Evolutionary conservation across 1,284 basidiomycete species (phyloP).

Genomic region (Sporisorium iseilematis-ciliati): DNA sequence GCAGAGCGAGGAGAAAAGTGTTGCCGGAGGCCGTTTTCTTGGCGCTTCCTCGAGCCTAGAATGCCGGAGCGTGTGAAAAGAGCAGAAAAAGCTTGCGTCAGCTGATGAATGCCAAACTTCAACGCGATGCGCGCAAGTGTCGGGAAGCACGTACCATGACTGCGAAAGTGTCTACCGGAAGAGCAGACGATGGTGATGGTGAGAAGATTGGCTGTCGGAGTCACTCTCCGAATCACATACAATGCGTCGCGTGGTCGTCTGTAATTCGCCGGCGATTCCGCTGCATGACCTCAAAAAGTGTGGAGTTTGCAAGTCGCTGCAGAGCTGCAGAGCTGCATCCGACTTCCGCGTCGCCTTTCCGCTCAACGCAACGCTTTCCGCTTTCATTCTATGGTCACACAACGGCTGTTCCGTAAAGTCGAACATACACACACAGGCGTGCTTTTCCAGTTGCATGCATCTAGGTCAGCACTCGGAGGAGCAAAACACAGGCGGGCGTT

Average conservation of each 20-base stretch:
- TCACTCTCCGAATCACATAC: not conserved
- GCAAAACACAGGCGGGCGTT: not conserved
- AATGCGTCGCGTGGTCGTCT: slow-evolving; percentile 9
- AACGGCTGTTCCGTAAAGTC: slow-evolving; percentile 2
- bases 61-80: not conserved
- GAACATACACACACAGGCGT: not conserved
- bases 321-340: slow-evolving; percentile 2
- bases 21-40: slow-evolving; percentile 58
- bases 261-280: slow-evolving; percentile 12
- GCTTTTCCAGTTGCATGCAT: not conserved
- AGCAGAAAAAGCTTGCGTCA: no score
- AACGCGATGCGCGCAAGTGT: no score
- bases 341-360: not conserved
- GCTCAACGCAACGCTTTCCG: not conserved
- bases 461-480: not conserved
- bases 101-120: no score
- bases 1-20: slow-evolving; percentile 51
- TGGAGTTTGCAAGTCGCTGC: slow-evolving; percentile 6
- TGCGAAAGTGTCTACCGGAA: not conserved
- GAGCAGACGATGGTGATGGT: not conserved
- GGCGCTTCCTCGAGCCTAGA: slow-evolving; percentile 54
- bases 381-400: not conserved
- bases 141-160: slow-evolving; percentile 7
- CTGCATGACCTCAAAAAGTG: slow-evolving; percentile 4
- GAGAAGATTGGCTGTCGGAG: not conserved